Conservation (phyloP, 176 grass and related monocot genomes). For the Miscanthus lutarioriparius region DNA sequence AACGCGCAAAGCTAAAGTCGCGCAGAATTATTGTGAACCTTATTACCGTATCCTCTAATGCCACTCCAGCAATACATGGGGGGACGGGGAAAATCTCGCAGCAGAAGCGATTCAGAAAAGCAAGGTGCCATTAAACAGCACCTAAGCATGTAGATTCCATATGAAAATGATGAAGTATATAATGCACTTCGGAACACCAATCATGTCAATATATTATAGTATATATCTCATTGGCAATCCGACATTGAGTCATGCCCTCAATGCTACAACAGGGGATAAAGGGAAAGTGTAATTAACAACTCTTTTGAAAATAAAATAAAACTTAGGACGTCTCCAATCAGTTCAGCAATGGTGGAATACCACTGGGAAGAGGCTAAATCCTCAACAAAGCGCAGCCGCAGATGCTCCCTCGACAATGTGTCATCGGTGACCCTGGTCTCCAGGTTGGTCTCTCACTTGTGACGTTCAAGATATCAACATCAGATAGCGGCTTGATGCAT, state of each 20-base stretch:
- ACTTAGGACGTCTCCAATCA: conserved; percentile 27
- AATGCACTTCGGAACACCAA: not conserved
- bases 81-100: too few relatives aligned
- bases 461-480: conserved; percentile 89
- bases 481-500: conserved; percentile 81
- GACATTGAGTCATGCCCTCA: not conserved
- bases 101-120: not conserved
- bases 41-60: too few relatives aligned
- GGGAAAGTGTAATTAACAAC: conserved; percentile 29
- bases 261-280: not conserved
- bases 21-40: too few relatives aligned
- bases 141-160: not conserved
- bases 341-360: conserved; percentile 9
- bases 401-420: conserved; percentile 76
- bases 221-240: not conserved
- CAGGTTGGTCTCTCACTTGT: conserved; percentile 79
- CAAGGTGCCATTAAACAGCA: not conserved
- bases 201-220: not conserved
- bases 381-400: conserved; percentile 81
- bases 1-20: too few relatives aligned
- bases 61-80: too few relatives aligned
- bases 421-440: conserved; percentile 81
- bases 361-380: conserved; percentile 49
- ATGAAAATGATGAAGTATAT: not conserved
- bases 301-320: conserved; percentile 32